Conservation (phyloP, 352 stramenopile genomes). For the Pythium brachiatum region DNA sequence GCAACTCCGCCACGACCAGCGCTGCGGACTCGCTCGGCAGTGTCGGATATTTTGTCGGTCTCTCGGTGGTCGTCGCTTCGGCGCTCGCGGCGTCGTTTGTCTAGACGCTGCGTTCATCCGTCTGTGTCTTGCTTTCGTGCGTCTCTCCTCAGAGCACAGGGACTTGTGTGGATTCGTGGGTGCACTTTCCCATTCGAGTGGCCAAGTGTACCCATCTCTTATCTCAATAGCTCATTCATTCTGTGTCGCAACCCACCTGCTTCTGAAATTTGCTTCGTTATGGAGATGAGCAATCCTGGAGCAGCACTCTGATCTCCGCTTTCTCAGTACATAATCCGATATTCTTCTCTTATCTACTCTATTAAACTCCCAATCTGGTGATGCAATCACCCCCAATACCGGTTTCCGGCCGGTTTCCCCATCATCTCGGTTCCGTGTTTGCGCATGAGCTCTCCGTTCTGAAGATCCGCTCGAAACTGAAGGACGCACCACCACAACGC, state of each 20-base stretch:
- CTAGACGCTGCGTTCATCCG: too few relatives aligned
- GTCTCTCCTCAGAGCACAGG: too few relatives aligned
- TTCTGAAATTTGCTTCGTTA: too few relatives aligned
- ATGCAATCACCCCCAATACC: not conserved
- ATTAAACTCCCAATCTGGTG: not conserved
- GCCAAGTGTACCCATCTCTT: too few relatives aligned
- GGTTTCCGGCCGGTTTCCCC: not conserved
- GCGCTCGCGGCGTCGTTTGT: too few relatives aligned
- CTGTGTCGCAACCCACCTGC: not conserved
- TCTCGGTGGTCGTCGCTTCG: too few relatives aligned
- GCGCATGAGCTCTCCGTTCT: conserved; percentile 8
- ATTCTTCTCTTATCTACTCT: not conserved
- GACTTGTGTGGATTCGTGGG: too few relatives aligned
- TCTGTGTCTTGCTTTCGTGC: too few relatives aligned
- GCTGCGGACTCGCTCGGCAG: too few relatives aligned
- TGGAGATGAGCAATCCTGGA: not conserved
- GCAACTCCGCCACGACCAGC: too few relatives aligned
- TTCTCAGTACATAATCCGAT: not conserved
- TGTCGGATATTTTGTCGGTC: too few relatives aligned
- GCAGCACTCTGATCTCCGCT: not conserved
- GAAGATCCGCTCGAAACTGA: conserved; percentile 8
- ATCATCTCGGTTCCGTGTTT: conserved; percentile 3
- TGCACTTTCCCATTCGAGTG: too few relatives aligned
- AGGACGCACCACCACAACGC: not conserved
- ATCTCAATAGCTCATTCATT: not conserved